phyloP scores from a whole-genome alignment of 306 rosid genomes.

The Dryas alaskensis region DNA sequence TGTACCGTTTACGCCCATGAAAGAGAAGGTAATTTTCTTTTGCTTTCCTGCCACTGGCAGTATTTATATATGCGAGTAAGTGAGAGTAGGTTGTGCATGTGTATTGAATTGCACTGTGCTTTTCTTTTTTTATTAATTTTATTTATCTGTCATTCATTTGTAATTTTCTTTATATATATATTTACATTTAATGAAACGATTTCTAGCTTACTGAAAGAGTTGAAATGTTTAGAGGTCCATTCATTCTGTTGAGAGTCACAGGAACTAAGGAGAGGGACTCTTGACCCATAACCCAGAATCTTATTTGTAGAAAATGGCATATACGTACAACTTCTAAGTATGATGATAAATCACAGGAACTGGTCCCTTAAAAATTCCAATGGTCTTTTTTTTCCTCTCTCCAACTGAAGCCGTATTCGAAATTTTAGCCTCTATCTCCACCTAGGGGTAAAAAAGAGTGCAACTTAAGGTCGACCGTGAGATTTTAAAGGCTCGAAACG shows the following conservation, averaged over 20 bases:
- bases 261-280: not conserved
- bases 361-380: too few relatives aligned
- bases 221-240: not conserved
- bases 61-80: not conserved
- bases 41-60: not conserved
- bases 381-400: too few relatives aligned
- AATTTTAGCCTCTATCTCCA: too few relatives aligned
- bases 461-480: too few relatives aligned
- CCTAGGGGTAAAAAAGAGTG: too few relatives aligned
- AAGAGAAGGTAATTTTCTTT: not conserved
- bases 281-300: not conserved
- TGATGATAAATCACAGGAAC: too few relatives aligned
- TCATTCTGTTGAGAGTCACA: not conserved
- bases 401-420: too few relatives aligned
- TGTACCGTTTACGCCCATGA: not conserved
- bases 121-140: not conserved
- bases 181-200: not conserved
- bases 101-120: slow-evolving; percentile 9
- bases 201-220: not conserved
- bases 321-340: too few relatives aligned
- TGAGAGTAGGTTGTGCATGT: slow-evolving; percentile 25
- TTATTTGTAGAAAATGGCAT: too few relatives aligned
- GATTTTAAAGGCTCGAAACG: too few relatives aligned
- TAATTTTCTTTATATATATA: not conserved
- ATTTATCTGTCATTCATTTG: slow-evolving; percentile 10